A percentile compares a stretch with the other conserved stretches of the same genome.
Evolutionary conservation across 2,329 filamentous ascomycete species (phyloP).

Genomic region (Pseudocercospora macadamiae): DNA sequence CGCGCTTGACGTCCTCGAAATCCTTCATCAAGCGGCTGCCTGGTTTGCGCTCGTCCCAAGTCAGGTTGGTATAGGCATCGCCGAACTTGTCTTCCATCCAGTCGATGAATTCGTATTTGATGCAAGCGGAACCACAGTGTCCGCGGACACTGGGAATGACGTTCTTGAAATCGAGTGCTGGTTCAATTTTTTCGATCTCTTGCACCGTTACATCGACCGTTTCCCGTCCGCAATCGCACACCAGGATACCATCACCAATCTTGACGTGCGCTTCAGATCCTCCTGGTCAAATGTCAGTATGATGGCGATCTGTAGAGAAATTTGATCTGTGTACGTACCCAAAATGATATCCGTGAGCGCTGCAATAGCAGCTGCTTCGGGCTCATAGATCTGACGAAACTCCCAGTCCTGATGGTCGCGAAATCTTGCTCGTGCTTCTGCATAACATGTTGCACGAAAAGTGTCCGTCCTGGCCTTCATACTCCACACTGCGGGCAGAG

Average conservation of each 20-base stretch:
- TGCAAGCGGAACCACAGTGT: slow-evolving; percentile 24
- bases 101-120: slow-evolving; percentile 21
- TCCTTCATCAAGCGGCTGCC: slow-evolving; percentile 20
- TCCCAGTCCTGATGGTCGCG: slow-evolving; percentile 43
- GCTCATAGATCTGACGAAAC: slow-evolving; percentile 68
- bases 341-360: background rate
- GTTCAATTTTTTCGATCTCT: slow-evolving; percentile 7
- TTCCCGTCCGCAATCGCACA: slow-evolving; percentile 23
- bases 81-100: slow-evolving; percentile 19
- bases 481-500: slow-evolving; percentile 78
- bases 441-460: slow-evolving; percentile 70
- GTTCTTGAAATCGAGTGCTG: slow-evolving; percentile 15
- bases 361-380: slow-evolving; percentile 70
- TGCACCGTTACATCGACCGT: slow-evolving; percentile 23
- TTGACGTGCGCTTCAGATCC: slow-evolving; percentile 8
- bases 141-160: slow-evolving; percentile 19
- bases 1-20: slow-evolving; percentile 16
- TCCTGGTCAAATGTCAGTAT: background rate
- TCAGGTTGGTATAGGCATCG: slow-evolving; percentile 5
- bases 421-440: slow-evolving; percentile 72
- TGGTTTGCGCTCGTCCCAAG: slow-evolving; percentile 12
- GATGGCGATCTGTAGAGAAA: background rate
- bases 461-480: slow-evolving; percentile 79
- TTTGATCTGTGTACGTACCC: background rate
- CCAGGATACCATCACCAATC: slow-evolving; percentile 14